Percentiles rank a stretch among this genome's conserved stretches.
Evolutionary conservation across 805 yeast species (phyloP).

Genomic region (Yarrowia sp.): DNA sequence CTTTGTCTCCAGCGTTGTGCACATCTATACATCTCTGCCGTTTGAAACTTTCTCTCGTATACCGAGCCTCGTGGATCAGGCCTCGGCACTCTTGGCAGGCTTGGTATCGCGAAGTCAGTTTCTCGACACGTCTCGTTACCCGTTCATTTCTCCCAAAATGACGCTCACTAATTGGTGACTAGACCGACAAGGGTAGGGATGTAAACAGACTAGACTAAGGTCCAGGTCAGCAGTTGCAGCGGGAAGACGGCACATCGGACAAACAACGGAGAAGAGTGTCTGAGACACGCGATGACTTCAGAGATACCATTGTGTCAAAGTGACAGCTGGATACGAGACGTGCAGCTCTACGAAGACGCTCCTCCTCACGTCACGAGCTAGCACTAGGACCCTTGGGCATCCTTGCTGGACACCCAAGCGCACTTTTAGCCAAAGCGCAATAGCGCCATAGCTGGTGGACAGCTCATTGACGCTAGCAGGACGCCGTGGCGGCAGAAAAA

Average conservation of each 20-base stretch:
- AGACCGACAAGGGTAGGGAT: slow-evolving; percentile 6
- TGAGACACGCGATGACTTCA: no score
- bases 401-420: background rate
- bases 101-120: background rate
- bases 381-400: background rate
- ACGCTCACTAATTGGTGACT: background rate
- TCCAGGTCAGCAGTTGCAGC: slow-evolving; percentile 2
- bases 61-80: no score
- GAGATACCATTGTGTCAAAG: no score
- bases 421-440: background rate
- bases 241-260: background rate
- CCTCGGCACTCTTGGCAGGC: background rate
- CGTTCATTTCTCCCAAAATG: background rate
- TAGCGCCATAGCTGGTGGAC: background rate
- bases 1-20: no score
- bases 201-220: slow-evolving; percentile 16
- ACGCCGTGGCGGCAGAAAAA: background rate
- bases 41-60: no score
- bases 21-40: no score
- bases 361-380: slow-evolving; percentile 1
- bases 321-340: no score
- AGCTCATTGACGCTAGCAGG: background rate
- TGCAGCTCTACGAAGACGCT: no score
- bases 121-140: background rate
- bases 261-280: background rate